Conservation (phyloP, 768 basidiomycete species). For the Trametes maxima region DNA sequence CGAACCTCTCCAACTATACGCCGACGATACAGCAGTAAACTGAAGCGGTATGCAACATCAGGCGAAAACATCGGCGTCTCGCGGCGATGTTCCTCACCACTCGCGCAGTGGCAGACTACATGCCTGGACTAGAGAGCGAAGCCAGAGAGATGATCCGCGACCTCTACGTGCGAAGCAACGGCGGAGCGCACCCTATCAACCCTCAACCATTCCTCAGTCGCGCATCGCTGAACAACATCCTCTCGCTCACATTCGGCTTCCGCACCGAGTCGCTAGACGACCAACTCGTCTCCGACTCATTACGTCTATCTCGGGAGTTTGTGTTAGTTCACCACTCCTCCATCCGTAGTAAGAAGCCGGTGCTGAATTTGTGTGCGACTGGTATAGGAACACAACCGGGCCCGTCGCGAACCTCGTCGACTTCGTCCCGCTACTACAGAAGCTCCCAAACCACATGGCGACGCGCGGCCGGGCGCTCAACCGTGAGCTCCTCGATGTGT, state of each 20-base stretch:
- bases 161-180: constrained; percentile 28
- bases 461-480: constrained; percentile 45
- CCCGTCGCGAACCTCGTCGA: constrained; percentile 49
- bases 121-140: constrained; percentile 33
- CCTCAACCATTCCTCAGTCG: constrained; percentile 44
- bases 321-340: neutral
- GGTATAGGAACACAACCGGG: constrained; percentile 44
- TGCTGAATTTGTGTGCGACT: neutral
- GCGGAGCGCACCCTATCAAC: constrained; percentile 39
- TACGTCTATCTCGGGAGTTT: neutral
- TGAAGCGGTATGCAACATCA: neutral
- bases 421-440: constrained; percentile 46
- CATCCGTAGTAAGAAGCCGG: neutral
- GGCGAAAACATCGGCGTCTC: constrained; percentile 47
- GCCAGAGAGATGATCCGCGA: neutral
- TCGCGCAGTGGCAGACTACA: constrained; percentile 40
- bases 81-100: constrained; percentile 37
- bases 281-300: constrained; percentile 35
- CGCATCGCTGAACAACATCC: constrained; percentile 43
- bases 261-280: constrained; percentile 43
- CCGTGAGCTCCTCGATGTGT: constrained; percentile 38
- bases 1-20: neutral
- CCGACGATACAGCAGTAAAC: neutral
- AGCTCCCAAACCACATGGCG: constrained; percentile 41
- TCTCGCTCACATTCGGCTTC: constrained; percentile 44